Evolutionary conservation across 1,284 basidiomycete species (phyloP).

Genomic region (Fomitopsis betulina): DNA sequence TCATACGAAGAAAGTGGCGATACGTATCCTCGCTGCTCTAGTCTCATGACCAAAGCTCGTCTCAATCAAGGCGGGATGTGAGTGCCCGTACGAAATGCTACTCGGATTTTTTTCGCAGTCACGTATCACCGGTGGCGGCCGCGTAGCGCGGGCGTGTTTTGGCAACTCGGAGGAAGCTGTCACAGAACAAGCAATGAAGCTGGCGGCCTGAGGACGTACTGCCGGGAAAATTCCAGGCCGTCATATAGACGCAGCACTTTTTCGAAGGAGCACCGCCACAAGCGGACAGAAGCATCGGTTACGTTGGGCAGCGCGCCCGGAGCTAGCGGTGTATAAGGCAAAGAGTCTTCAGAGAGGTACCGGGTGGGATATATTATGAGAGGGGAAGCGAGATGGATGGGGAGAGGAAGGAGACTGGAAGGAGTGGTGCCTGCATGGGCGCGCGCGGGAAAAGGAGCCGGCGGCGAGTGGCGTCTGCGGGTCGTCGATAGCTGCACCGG

Average conservation of each 20-base stretch:
- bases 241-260: not conserved
- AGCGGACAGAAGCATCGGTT: not conserved
- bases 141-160: not conserved
- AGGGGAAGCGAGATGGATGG: not conserved
- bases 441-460: not conserved
- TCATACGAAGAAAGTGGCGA: not conserved
- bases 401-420: not conserved
- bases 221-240: not conserved
- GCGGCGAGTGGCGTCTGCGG: not conserved
- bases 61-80: no score
- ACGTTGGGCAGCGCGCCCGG: not conserved
- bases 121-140: not conserved
- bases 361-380: not conserved
- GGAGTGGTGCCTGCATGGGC: not conserved
- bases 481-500: slow-evolving; percentile 2
- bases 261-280: not conserved
- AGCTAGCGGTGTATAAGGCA: not conserved
- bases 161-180: not conserved
- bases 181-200: not conserved
- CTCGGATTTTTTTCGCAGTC: not conserved
- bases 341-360: not conserved
- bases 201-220: not conserved
- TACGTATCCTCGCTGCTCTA: not conserved
- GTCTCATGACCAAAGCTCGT: not conserved
- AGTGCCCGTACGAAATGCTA: no score